Evolutionary conservation across 441 rosid genomes (phyloP).

Genomic region (Croton laevigatus): DNA sequence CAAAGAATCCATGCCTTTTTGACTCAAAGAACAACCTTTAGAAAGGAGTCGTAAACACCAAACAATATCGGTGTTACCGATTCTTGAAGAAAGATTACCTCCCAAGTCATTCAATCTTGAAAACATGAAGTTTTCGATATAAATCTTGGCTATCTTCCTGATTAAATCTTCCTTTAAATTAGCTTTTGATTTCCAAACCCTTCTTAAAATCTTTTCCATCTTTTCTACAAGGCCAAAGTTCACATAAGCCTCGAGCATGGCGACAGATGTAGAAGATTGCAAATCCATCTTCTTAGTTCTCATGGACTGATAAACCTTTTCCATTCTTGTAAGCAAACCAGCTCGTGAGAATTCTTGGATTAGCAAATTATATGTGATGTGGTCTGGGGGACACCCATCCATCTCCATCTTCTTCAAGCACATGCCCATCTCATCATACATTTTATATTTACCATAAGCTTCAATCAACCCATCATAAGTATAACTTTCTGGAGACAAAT

Average conservation of each 20-base stretch:
- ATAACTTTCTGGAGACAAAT: constrained; percentile 34
- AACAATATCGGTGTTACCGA: constrained; percentile 42
- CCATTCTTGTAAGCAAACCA: constrained; percentile 67
- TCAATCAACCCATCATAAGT: constrained; percentile 63
- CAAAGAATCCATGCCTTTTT: constrained; percentile 53
- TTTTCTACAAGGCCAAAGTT: constrained; percentile 51
- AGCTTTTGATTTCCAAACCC: constrained; percentile 34
- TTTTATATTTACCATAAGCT: constrained; percentile 52
- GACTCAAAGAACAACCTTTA: constrained; percentile 57
- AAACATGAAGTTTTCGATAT: constrained; percentile 60
- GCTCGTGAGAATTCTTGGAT: constrained; percentile 52
- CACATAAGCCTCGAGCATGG: constrained; percentile 64
- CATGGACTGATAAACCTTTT: constrained; percentile 39
- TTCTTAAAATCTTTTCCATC: constrained; percentile 55
- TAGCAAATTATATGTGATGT: constrained; percentile 60
- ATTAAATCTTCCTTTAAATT: constrained; percentile 47
- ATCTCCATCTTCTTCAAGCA: constrained; percentile 64
- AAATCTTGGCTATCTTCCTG: constrained; percentile 53
- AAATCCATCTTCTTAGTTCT: constrained; percentile 49
- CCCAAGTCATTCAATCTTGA: constrained; percentile 66
- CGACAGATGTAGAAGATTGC: constrained; percentile 43
- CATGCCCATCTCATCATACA: constrained; percentile 14
- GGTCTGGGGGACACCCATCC: constrained; percentile 54
- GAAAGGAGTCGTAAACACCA: constrained; percentile 73
- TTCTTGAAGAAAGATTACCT: constrained; percentile 39